A percentile compares a stretch with the other conserved stretches of the same genome.
Evolutionary conservation across 139 green algal genomes (phyloP).

Genomic region (Microglena sp.): DNA sequence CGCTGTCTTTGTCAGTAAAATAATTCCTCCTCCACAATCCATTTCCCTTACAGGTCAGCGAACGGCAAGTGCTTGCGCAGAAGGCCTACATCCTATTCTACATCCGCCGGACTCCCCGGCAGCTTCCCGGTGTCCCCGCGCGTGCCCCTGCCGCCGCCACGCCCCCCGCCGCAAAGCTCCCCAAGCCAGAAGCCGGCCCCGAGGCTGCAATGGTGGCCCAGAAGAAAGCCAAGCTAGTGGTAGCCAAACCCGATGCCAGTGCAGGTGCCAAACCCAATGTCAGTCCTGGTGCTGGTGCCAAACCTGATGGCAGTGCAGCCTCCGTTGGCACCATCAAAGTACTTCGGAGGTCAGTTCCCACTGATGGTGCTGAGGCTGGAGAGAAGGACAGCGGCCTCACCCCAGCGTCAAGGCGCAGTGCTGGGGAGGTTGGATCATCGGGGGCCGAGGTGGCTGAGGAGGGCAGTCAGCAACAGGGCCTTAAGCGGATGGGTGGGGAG

Average conservation of each 20-base stretch:
- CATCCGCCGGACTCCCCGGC: slow-evolving; percentile 29
- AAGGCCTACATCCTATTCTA: slow-evolving; percentile 97
- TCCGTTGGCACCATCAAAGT: background rate
- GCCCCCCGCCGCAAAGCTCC: too few species aligned
- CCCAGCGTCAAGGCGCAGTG: background rate
- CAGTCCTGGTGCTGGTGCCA: too few species aligned
- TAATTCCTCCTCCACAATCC: too few species aligned
- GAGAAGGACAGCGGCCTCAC: background rate
- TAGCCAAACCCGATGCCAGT: background rate
- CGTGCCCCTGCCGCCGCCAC: too few species aligned
- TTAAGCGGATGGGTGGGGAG: too few species aligned
- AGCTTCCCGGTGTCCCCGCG: too few species aligned
- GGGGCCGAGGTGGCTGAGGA: background rate
- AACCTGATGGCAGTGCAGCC: background rate
- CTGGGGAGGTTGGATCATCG: background rate
- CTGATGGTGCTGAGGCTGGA: background rate
- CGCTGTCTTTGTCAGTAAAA: too few species aligned
- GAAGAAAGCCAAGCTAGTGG: too few species aligned
- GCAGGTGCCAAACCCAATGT: background rate
- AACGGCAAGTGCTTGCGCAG: slow-evolving; percentile 68
- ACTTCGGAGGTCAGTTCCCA: background rate
- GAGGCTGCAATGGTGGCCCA: too few species aligned
- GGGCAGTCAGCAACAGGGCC: background rate
- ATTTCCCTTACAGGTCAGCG: slow-evolving; percentile 58
- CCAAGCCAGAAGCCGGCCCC: too few species aligned